Evolutionary conservation across 2,329 filamentous ascomycete genomes (phyloP), one percentile per base, ranked within the genome.

Genomic region (Diaporthe nobilis): DNA sequence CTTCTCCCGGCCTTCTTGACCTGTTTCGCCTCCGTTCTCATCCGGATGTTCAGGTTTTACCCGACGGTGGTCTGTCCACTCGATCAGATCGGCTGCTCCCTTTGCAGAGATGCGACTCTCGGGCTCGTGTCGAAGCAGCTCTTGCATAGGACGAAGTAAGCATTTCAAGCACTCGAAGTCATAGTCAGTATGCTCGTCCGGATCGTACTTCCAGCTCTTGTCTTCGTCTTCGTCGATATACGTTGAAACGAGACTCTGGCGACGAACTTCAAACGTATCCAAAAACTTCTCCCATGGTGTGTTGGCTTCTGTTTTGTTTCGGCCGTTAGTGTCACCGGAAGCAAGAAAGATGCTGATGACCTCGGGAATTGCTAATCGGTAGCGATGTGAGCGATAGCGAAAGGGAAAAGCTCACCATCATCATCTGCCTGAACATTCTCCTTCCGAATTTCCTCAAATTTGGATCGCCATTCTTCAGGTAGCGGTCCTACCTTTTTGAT

Each of bases 401-500:
- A 31, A 13, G 25, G 25, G 51, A 55, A 28, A 55, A 13, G 10
- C 34, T n/a, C 13, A 60, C 57, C 57, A 60, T 60, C 34, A 13
- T 37, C 31, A 20, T 39, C 57, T n/a, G 57, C 31, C 15, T 39
- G 13, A 22, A 2, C 9, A 22, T 60, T 60, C 57, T 60, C 4
- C 57, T 60, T 10, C 39, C 20, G 57, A n/a, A 60, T 39, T 39
- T 39, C 34, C 34, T 60, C 34, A 22, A 60, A 60, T 9, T 39
- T 42, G 15, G 57, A 60, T 22, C 31, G 57, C 57, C 57, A 60
- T 5, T 13, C 57, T 20, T 39, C 34, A 15, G 57, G 57, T 10
- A 60, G 34, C 20, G 34, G 57, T 25, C 57, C 34, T n/a, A 60
- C 57, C 57, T 60, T 60, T 34, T 60, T 60, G 4, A 60, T 39